Evolutionary conservation across 2,329 filamentous ascomycete genomes (phyloP), one percentile per base, ranked within the genome.

Genomic region (Biscogniauxia sp.): DNA sequence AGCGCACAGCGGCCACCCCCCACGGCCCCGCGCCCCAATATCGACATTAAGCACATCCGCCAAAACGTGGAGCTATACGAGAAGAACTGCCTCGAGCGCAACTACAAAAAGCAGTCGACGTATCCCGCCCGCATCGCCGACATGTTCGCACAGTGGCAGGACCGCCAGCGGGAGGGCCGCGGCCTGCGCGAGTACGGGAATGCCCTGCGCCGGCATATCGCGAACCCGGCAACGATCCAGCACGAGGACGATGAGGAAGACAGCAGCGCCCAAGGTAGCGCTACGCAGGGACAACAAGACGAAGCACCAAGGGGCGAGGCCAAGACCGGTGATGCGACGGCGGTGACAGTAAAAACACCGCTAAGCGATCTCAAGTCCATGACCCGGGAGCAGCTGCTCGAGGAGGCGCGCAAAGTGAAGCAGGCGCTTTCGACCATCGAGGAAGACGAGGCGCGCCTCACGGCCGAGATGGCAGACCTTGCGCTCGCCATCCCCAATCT

Each of bases 21-120:
- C 1, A 88, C 84, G 56, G 93, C 91, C 15, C 93, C 92, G 11
- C 94, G 92, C 73, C 86, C 91, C 25, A 84, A 84, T 53, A 84
- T 96, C 66, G 90, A 97, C 78, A 84, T 96, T 73, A 94, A 92
- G 75, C 89, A 95, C 78, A 97, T 99, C 74, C 93, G 93, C 60
- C 85, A 92, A 71, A 91, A 96, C 76, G 86, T 90, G 17, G 85
- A 88, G 15, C 82, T 96, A 17, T 91, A 97, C 80, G 84, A 90
- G 68, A 82, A 89, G 66, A 98, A 96, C 72, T 96, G 92, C 76
- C 74, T 89, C 61, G 88, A 93, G 67, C 88, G 95, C 68, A 97
- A 97, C 75, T 97, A 97, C 78, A 81, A 73, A 61, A 68, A 75
- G 25, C 83, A 85, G 65, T 78, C 83, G 45, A 69, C 75, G 15